Conservation (phyloP, 441 rosid genomes). For the Dalechampia spathulata region DNA sequence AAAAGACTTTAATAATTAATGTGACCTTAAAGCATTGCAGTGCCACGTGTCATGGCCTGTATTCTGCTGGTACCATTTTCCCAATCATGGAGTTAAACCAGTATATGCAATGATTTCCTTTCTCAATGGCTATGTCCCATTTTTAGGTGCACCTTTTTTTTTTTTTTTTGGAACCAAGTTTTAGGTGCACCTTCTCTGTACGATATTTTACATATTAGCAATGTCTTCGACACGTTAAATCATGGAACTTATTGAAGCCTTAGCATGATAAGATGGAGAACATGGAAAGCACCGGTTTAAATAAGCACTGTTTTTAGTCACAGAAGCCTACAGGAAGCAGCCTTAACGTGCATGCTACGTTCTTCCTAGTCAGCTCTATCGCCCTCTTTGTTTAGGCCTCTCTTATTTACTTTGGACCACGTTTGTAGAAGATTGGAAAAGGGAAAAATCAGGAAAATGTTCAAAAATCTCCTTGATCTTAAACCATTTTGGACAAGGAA, state of each 20-base stretch:
- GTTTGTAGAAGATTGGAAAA: not conserved
- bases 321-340: slow-evolving; percentile 11
- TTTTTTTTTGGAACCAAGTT: not conserved
- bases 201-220: no score
- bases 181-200: no score
- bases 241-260: no score
- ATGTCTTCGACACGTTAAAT: no score
- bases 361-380: not conserved
- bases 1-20: not conserved
- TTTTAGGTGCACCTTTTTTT: not conserved
- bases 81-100: not conserved
- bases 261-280: not conserved
- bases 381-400: no score
- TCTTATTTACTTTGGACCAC: slow-evolving; percentile 15
- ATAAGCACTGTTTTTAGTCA: not conserved
- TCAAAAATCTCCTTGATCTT: not conserved
- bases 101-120: not conserved
- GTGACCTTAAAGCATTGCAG: not conserved
- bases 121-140: not conserved
- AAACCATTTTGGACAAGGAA: not conserved
- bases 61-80: not conserved
- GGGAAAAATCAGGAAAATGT: no score
- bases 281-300: not conserved
- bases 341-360: slow-evolving; percentile 28
- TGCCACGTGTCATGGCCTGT: not conserved